Evolutionary conservation across 1,139 yeast species (phyloP).

Genomic region (Zygoascus sp.): DNA sequence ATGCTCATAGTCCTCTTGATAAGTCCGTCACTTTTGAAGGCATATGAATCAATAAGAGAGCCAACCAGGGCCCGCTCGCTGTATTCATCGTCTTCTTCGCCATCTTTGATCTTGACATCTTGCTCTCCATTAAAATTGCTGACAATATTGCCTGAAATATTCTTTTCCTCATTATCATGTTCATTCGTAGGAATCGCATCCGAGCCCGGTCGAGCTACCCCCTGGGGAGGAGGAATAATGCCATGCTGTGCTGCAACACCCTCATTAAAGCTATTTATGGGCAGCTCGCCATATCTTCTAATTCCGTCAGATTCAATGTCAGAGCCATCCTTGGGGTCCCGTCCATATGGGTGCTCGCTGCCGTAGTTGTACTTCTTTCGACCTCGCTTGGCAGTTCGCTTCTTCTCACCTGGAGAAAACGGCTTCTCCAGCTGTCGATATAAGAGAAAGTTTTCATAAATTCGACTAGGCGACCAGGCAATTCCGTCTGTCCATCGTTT

Average conservation of each 20-base stretch:
- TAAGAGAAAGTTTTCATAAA: conserved; percentile 74
- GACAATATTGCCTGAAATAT: not conserved
- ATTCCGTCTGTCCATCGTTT: conserved; percentile 95
- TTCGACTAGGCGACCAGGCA: conserved; percentile 87
- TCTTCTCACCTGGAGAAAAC: conserved; percentile 41
- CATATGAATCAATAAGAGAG: conserved; percentile 55
- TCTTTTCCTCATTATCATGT: not conserved
- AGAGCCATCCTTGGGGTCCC: not conserved
- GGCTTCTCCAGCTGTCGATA: conserved; percentile 72
- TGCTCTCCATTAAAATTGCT: conserved; percentile 1
- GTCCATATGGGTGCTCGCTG: conserved; percentile 12
- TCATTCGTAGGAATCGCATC: not conserved
- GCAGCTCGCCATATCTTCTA: not conserved
- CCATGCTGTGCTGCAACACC: not conserved
- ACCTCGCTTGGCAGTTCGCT: conserved; percentile 33
- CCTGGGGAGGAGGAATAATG: not conserved
- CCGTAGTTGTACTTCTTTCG: conserved; percentile 23
- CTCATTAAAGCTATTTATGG: not conserved
- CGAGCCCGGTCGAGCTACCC: not conserved
- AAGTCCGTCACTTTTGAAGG: conserved; percentile 70
- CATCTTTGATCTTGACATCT: not conserved
- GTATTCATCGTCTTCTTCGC: conserved; percentile 14
- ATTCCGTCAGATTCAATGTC: not conserved
- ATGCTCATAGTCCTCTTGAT: conserved; percentile 79
- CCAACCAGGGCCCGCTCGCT: conserved; percentile 45